Percentiles rank a stretch among this genome's conserved stretches.
phyloP scores from a whole-genome alignment of 1,139 yeast species.

The Wickerhamomyces sp. region DNA sequence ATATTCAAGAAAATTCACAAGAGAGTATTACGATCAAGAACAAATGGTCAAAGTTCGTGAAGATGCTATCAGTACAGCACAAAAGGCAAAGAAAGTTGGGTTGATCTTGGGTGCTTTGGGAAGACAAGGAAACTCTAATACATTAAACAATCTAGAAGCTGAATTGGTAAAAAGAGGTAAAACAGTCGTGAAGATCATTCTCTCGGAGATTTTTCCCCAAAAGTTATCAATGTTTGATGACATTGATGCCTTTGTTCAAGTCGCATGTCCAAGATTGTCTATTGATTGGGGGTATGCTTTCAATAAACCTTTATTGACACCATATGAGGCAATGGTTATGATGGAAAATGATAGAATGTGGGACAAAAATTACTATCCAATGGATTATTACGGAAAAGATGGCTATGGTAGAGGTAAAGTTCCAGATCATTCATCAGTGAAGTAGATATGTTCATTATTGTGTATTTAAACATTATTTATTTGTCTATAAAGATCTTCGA shows the following conservation, averaged over 20 bases:
- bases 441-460: background rate
- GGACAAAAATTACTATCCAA: constrained; percentile 69
- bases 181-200: constrained; percentile 71
- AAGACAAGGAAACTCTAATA: constrained; percentile 85
- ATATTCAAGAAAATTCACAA: constrained; percentile 82
- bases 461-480: background rate
- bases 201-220: constrained; percentile 91
- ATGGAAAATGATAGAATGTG: constrained; percentile 69
- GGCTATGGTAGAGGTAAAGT: constrained; percentile 90
- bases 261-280: constrained; percentile 93
- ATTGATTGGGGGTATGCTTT: constrained; percentile 99
- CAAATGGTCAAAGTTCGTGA: constrained; percentile 73
- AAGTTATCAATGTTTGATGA: constrained; percentile 92
- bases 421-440: constrained; percentile 38
- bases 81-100: constrained; percentile 65
- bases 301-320: constrained; percentile 84
- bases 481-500: constrained; percentile 31
- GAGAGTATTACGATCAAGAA: constrained; percentile 81
- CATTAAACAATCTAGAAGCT: constrained; percentile 60
- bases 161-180: constrained; percentile 50
- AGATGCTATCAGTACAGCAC: constrained; percentile 64
- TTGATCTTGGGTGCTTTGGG: constrained; percentile 93
- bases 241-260: constrained; percentile 93
- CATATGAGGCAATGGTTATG: constrained; percentile 94
- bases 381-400: constrained; percentile 89